Conservation (phyloP, 2,329 filamentous ascomycete species). For the Polychaeton citri region DNA sequence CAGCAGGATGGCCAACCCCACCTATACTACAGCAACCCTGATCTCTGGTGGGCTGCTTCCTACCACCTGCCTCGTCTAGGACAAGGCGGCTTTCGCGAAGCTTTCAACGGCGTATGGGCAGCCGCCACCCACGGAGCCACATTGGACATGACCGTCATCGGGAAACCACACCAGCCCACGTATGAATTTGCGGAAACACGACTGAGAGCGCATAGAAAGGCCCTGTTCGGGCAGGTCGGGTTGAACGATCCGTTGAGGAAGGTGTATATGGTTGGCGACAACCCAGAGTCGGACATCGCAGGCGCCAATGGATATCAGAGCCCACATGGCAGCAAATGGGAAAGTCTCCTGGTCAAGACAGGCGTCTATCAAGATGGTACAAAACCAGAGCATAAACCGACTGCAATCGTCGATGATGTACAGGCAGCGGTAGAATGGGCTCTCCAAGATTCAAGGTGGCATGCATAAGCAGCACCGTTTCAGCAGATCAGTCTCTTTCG, state of each 20-base stretch:
- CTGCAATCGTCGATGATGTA: conserved; percentile 59
- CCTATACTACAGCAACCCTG: conserved; percentile 80
- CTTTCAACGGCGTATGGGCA: conserved; percentile 67
- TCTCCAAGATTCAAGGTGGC: conserved; percentile 40
- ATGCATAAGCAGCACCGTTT: no score
- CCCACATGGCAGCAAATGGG: conserved; percentile 57
- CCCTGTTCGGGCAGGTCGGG: conserved; percentile 27
- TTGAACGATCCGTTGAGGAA: conserved; percentile 40
- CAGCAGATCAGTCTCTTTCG: no score
- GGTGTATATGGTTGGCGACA: conserved; percentile 83
- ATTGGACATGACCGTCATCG: conserved; percentile 55
- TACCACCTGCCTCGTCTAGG: conserved; percentile 80
- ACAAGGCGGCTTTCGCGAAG: conserved; percentile 79
- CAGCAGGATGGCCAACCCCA: conserved; percentile 68
- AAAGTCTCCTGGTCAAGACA: conserved; percentile 62
- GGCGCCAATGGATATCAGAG: conserved; percentile 70
- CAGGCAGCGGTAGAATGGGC: conserved; percentile 66
- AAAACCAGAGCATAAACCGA: conserved; percentile 47
- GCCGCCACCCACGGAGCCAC: conserved; percentile 51
- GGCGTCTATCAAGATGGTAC: conserved; percentile 55
- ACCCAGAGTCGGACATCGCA: conserved; percentile 67
- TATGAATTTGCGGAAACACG: conserved; percentile 75
- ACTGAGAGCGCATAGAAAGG: conserved; percentile 47
- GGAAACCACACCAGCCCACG: conserved; percentile 67
- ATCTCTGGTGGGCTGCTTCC: conserved; percentile 76